Conservation (phyloP, 2,329 filamentous ascomycete genomes). For the Tolypocladium nubicola region DNA sequence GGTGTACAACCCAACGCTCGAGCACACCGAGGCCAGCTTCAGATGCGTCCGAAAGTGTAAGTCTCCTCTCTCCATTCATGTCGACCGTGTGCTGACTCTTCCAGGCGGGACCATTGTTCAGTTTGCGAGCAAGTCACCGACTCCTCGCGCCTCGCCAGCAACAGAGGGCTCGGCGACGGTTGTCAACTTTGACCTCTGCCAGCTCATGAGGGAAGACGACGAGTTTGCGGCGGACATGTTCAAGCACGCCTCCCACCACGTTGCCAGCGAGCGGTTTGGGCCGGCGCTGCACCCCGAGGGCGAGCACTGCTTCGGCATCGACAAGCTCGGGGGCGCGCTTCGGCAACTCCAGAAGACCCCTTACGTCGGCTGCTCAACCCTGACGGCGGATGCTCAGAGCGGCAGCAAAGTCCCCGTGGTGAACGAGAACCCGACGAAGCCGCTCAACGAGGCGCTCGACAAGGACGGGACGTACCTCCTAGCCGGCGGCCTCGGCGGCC, state of each 20-base stretch:
- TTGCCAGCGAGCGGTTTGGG: not conserved
- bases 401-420: constrained; percentile 12
- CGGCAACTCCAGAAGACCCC: constrained; percentile 13
- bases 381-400: constrained; percentile 6
- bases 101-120: constrained; percentile 23
- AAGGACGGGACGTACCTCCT: constrained; percentile 39
- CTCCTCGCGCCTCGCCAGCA: constrained; percentile 6
- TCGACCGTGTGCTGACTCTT: not conserved
- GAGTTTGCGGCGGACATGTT: constrained; percentile 20
- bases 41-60: constrained; percentile 25
- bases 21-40: constrained; percentile 18
- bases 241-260: constrained; percentile 6
- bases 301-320: constrained; percentile 9
- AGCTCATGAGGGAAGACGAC: constrained; percentile 20
- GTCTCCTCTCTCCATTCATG: constrained; percentile 4
- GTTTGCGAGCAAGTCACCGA: constrained; percentile 13
- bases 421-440: constrained; percentile 9
- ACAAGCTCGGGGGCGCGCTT: constrained; percentile 15
- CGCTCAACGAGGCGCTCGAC: constrained; percentile 20
- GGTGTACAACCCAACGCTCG: constrained; percentile 34
- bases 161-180: constrained; percentile 13
- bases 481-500: constrained; percentile 45
- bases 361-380: constrained; percentile 11
- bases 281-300: not conserved
- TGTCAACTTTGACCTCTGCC: constrained; percentile 21